Base-by-base conservation (phyloP, 23 red algal species). In the Gracilariopsis chorda region DNA sequence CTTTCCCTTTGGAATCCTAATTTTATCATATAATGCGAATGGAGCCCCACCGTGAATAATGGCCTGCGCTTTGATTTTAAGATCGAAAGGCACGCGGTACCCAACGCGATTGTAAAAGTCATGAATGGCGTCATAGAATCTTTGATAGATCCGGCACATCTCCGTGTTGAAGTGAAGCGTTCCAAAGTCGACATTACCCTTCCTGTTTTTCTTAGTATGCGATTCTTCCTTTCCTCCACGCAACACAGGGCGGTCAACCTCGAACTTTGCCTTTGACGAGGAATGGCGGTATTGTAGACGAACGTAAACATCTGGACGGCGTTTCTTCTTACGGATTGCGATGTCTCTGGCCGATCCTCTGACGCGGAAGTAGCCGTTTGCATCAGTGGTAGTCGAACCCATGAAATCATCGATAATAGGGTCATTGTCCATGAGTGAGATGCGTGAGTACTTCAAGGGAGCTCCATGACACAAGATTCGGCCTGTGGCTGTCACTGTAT, bases 341-440 rank as follows among this genome's bases (percentile, higher is more conserved):
- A 80, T 48, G 20, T 80, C 76, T 48, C 39, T 57, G 6, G 76
- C 76, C 40, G 76, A 80, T 34, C 76, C 76, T 16, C 13, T 52
- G 13, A 80, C 76, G 0, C 23, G 10, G 34, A 80, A 80, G 35
- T 80, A 80, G 14, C 76, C 76, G 23, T 59, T 37, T 4, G 30
- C 52, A 80, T 80, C 48, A n/a, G 76, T 80, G 3, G 76, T 80
- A 0, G 48, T 4, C 6, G 48, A n/a, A 6, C 76, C 48, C 76
- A 80, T 80, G 13, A 41, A 59, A 20, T 80, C 52, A 24, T 80
- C 76, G 17, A 80, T 23, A 4, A 58, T 24, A 32, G 40, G 1
- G 30, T 80, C 76, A n/a, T 80, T 48, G 20, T 80, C 76, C 76
- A 80, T 80, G 1, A 80, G 76, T 13, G 76, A 41, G 48, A 80